Conservation (phyloP, 805 yeast species). For the Sungouiella thailandica region DNA sequence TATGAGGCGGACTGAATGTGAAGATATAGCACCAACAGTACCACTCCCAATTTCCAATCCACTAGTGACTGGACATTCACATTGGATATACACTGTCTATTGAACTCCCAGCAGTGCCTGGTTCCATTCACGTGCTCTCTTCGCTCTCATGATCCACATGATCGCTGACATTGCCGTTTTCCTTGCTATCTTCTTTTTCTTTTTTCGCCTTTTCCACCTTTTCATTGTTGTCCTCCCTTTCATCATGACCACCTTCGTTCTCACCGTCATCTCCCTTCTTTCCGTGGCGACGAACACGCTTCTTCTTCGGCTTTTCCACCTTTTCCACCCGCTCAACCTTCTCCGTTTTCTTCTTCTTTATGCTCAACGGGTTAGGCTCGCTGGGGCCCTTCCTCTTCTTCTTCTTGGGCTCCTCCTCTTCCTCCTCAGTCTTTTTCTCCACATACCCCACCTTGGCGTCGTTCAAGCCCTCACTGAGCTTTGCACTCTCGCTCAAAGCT, state of each 20-base stretch:
- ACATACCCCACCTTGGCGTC: constrained; percentile 48
- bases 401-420: constrained; percentile 13
- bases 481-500: constrained; percentile 52
- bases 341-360: constrained; percentile 67
- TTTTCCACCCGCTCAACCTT: background rate
- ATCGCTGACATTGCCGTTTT: background rate
- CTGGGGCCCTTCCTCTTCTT: constrained; percentile 66
- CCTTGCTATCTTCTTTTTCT: background rate
- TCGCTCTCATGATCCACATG: too few species aligned
- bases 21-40: too few species aligned
- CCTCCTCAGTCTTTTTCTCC: constrained; percentile 16
- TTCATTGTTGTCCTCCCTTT: constrained; percentile 1
- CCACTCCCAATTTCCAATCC: too few species aligned
- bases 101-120: too few species aligned
- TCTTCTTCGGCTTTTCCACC: constrained; percentile 7
- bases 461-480: constrained; percentile 77
- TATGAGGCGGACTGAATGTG: too few species aligned
- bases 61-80: too few species aligned
- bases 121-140: too few species aligned
- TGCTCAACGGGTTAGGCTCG: constrained; percentile 87
- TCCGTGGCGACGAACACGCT: constrained; percentile 13
- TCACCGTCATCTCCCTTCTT: constrained; percentile 1
- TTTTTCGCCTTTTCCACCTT: background rate
- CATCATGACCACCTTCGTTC: background rate
- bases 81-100: too few species aligned